Evolutionary conservation across 805 yeast species (phyloP).

Genomic region (Candida sphagnicola): DNA sequence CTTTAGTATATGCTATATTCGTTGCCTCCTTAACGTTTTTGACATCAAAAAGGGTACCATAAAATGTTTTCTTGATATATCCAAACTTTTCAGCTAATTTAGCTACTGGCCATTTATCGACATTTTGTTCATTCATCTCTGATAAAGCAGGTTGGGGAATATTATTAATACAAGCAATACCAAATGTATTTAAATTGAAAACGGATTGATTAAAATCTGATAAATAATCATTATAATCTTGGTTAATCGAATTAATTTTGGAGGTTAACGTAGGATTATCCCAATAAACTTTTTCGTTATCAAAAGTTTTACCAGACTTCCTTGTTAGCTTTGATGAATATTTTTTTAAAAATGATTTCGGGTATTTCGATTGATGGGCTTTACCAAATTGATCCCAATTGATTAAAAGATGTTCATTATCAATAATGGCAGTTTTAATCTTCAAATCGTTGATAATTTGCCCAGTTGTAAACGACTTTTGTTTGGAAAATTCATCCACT

Average conservation of each 20-base stretch:
- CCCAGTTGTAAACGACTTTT: slow-evolving; percentile 64
- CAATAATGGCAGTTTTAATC: slow-evolving; percentile 34
- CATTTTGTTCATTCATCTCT: slow-evolving; percentile 36
- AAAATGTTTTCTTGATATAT: slow-evolving; percentile 65
- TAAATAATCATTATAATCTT: slow-evolving; percentile 39
- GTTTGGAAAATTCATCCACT: slow-evolving; percentile 53
- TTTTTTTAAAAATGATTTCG: slow-evolving; percentile 43
- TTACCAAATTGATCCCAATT: slow-evolving; percentile 30
- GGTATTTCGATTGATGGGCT: slow-evolving; percentile 30
- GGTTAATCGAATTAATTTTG: slow-evolving; percentile 11
- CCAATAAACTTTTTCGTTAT: slow-evolving; percentile 38
- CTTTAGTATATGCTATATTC: slow-evolving; percentile 67
- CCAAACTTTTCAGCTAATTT: slow-evolving; percentile 52
- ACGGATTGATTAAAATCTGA: slow-evolving; percentile 36
- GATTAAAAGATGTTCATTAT: slow-evolving; percentile 33
- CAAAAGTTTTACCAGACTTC: slow-evolving; percentile 34
- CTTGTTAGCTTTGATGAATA: slow-evolving; percentile 32
- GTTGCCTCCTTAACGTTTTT: slow-evolving; percentile 46
- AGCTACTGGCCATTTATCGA: slow-evolving; percentile 37
- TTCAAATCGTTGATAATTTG: slow-evolving; percentile 31
- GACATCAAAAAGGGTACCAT: slow-evolving; percentile 71
- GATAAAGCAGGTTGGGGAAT: slow-evolving; percentile 42
- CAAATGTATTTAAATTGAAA: slow-evolving; percentile 48
- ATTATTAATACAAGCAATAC: slow-evolving; percentile 51
- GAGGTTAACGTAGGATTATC: slow-evolving; percentile 14